phyloP scores from a whole-genome alignment of 345 rosid genomes.

The Arabis alpina region DNA sequence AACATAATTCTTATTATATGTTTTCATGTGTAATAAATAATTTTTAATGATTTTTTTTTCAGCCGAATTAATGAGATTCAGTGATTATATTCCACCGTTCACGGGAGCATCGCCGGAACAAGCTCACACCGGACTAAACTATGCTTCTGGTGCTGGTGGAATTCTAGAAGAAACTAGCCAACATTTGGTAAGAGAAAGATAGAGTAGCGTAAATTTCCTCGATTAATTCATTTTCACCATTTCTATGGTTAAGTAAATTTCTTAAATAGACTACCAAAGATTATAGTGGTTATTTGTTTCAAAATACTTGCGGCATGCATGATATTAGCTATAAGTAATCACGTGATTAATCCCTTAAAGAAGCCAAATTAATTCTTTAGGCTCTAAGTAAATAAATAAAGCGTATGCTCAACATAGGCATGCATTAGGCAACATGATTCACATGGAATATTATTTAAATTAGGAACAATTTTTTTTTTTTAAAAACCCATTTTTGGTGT shows the following conservation, averaged over 20 bases:
- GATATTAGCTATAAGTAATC: no score
- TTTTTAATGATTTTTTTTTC: not conserved
- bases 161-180: constrained; percentile 56
- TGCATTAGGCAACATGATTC: constrained; percentile 1
- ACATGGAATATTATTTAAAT: not conserved
- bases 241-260: no score
- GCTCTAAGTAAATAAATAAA: not conserved
- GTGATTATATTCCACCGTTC: constrained; percentile 49
- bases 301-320: not conserved
- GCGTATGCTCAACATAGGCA: no score
- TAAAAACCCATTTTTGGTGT: no score
- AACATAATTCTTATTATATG: not conserved
- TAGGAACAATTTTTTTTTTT: no score
- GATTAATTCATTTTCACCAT: no score
- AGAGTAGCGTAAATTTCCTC: no score
- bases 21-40: no score
- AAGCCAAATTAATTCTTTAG: no score
- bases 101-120: constrained; percentile 37
- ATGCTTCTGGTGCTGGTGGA: constrained; percentile 73
- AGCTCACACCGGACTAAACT: constrained; percentile 55
- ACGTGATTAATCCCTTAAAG: no score
- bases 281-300: not conserved
- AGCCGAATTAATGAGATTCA: constrained; percentile 56
- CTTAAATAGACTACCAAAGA: no score
- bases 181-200: constrained; percentile 40